Conservation (phyloP, 1,139 yeast genomes). For the Geotrichum macrosporum region DNA sequence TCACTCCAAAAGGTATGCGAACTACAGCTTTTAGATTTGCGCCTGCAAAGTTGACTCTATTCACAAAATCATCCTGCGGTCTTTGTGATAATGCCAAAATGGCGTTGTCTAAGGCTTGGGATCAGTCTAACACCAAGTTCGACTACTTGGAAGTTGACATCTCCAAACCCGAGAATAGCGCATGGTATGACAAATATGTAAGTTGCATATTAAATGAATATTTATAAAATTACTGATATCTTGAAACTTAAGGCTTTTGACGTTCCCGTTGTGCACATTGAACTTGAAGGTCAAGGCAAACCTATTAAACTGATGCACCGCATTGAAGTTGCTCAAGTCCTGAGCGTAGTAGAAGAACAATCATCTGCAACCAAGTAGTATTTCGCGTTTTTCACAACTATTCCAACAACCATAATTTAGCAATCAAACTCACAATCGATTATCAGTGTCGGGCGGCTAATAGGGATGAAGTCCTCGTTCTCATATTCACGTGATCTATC, state of each 20-base stretch:
- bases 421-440: too few relatives aligned
- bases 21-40: not conserved
- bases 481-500: too few relatives aligned
- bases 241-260: conserved; percentile 54
- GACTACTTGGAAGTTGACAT: conserved; percentile 58
- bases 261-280: conserved; percentile 81
- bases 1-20: not conserved
- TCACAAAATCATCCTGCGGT: conserved; percentile 75
- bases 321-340: conserved; percentile 54
- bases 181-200: conserved; percentile 71
- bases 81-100: conserved; percentile 69
- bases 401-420: too few relatives aligned
- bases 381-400: too few relatives aligned
- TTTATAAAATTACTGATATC: not conserved
- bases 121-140: conserved; percentile 31
- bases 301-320: conserved; percentile 71
- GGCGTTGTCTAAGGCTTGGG: conserved; percentile 46
- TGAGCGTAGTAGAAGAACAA: conserved; percentile 26
- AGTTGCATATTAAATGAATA: too few relatives aligned
- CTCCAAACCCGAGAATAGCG: conserved; percentile 56
- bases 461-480: too few relatives aligned
- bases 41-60: conserved; percentile 45
- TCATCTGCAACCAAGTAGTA: too few relatives aligned
- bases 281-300: conserved; percentile 42
- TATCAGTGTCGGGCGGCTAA: too few relatives aligned